phyloP scores from a whole-genome alignment of 495 filamentous ascomycete species.

The Penicillium cataractarum region DNA sequence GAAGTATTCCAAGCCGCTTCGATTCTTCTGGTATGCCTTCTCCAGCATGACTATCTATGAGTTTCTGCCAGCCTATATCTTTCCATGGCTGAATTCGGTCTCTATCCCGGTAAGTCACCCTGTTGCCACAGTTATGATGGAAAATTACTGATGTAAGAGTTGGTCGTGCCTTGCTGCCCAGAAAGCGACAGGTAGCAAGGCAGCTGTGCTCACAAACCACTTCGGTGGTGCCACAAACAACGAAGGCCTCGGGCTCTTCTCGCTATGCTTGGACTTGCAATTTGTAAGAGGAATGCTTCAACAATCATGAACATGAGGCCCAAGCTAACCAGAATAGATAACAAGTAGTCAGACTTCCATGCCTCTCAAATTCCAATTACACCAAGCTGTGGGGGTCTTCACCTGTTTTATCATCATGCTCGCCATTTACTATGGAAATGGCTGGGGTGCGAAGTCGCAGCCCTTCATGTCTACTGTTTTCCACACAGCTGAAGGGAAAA shows the following conservation, averaged over 20 bases:
- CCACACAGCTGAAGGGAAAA: conserved; percentile 20
- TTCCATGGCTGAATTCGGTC: conserved; percentile 55
- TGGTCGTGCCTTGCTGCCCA: conserved; percentile 48
- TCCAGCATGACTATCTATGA: conserved; percentile 48
- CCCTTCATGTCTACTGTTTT: conserved; percentile 36
- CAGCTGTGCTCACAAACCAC: conserved; percentile 39
- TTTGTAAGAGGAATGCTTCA: conserved; percentile 37
- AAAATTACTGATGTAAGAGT: background rate
- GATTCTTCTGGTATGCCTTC: conserved; percentile 39
- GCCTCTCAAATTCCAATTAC: conserved; percentile 33
- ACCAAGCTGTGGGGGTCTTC: conserved; percentile 19
- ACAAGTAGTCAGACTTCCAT: conserved; percentile 39
- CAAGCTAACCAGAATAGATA: conserved; percentile 29
- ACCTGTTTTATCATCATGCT: conserved; percentile 29
- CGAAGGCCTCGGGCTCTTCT: conserved; percentile 52
- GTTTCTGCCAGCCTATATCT: conserved; percentile 60
- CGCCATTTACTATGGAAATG: conserved; percentile 35
- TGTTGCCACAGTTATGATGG: background rate
- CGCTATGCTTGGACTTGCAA: conserved; percentile 59
- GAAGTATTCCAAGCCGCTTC: conserved; percentile 35
- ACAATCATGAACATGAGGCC: background rate
- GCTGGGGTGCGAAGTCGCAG: conserved; percentile 28
- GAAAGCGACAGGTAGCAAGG: conserved; percentile 33
- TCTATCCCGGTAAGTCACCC: conserved; percentile 47
- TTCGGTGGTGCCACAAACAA: conserved; percentile 61